phyloP scores from a whole-genome alignment of 1,284 basidiomycete genomes.

The Trichosporon ovoides region DNA sequence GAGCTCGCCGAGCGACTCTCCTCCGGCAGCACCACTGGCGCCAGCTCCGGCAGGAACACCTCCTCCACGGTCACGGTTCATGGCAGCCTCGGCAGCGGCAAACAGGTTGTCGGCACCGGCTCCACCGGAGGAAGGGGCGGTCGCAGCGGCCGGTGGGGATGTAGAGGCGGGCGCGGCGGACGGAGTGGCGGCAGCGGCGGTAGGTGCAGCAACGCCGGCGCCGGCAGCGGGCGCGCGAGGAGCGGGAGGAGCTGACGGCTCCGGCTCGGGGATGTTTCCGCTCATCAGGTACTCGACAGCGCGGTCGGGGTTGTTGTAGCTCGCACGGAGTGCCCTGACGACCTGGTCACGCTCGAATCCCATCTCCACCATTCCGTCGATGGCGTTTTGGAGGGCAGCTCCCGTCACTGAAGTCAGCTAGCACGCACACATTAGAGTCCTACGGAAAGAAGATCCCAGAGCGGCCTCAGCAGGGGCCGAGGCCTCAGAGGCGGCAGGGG shows the following conservation, averaged over 20 bases:
- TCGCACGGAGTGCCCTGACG: conserved; percentile 78
- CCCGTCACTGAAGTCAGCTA: conserved; percentile 57
- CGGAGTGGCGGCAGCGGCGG: conserved; percentile 46
- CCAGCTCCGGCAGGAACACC: conserved; percentile 42
- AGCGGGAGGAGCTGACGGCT: conserved; percentile 24
- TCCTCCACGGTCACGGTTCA: conserved; percentile 46
- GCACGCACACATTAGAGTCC: conserved; percentile 15
- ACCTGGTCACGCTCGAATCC: conserved; percentile 87
- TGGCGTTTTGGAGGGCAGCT: conserved; percentile 64
- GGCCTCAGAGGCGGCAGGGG: conserved; percentile 22
- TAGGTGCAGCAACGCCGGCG: conserved; percentile 48
- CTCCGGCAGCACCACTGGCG: conserved; percentile 33
- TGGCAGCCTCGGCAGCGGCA: conserved; percentile 48
- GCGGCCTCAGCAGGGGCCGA: conserved; percentile 27
- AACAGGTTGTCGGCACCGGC: conserved; percentile 51
- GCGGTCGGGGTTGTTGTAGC: conserved; percentile 96
- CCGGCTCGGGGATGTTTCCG: conserved; percentile 41
- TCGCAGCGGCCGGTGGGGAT: conserved; percentile 41
- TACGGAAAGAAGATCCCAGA: conserved; percentile 39
- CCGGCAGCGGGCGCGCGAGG: conserved; percentile 37
- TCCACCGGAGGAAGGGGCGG: conserved; percentile 45
- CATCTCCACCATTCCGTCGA: conserved; percentile 86
- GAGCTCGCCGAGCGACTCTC: conserved; percentile 42
- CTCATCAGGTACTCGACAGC: conserved; percentile 96
- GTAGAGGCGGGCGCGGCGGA: conserved; percentile 39